Conservation (phyloP, 345 rosid species). For the Bruguiera sexangula region DNA sequence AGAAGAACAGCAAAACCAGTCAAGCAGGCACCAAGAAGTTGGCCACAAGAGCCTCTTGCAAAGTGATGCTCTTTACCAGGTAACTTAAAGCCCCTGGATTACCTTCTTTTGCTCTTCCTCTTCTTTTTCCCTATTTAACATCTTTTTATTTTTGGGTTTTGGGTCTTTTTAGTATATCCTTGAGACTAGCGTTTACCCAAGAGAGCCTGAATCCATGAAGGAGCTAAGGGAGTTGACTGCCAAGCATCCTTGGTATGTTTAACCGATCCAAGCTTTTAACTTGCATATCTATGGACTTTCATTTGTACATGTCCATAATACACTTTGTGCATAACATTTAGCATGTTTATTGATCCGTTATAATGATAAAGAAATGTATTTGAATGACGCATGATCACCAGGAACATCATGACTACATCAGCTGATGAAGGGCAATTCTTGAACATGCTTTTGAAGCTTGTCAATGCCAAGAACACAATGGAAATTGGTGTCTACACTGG, state of each 20-base stretch:
- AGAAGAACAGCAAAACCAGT: slow-evolving; percentile 54
- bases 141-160: background rate
- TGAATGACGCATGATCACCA: slow-evolving; percentile 19
- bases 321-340: background rate
- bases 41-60: slow-evolving; percentile 97
- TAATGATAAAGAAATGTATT: background rate
- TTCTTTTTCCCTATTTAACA: background rate
- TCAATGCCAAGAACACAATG: slow-evolving; percentile 99
- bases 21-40: slow-evolving; percentile 73
- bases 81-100: slow-evolving; percentile 2
- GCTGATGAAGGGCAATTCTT: slow-evolving; percentile 97
- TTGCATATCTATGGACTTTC: background rate
- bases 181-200: slow-evolving; percentile 98
- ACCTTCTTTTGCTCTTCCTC: background rate
- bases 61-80: slow-evolving; percentile 95
- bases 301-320: background rate
- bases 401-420: slow-evolving; percentile 97
- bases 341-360: too few species aligned
- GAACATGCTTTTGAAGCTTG: slow-evolving; percentile 86
- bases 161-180: slow-evolving; percentile 61
- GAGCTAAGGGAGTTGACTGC: slow-evolving; percentile 93
- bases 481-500: slow-evolving; percentile 99
- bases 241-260: slow-evolving; percentile 82
- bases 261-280: background rate
- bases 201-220: slow-evolving; percentile 94